Evolutionary conservation across 345 rosid genomes (phyloP), one percentile per base, ranked within the genome.

Genomic region (Eucalyptus regnans): DNA sequence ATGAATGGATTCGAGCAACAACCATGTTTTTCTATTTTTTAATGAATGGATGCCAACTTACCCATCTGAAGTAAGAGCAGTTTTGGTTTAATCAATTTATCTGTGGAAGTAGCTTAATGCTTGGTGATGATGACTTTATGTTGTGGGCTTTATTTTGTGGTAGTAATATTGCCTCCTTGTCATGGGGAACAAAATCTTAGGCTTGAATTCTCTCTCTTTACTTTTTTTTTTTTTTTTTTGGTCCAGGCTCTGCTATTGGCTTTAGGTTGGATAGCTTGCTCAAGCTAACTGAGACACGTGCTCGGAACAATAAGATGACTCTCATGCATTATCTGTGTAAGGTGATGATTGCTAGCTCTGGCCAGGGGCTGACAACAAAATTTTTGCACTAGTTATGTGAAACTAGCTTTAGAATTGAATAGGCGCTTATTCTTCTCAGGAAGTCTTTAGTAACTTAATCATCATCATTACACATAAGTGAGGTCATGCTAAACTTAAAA

Each of bases 301-400:
- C 99, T 41, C 93, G 93, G 90, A 97, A 96, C 91, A 97, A 92
- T 90, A 96, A 94, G 93, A 96, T 96, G 95, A 97, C 99, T 60
- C 96, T 97, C 92, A 96, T 97, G 99, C 99, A 97, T 90, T 97
- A 97, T 93, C 96, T 96, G 86, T 97, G 99, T 91, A 97, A 97
- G 98, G 99, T 97, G 93, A 68, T 88, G 84, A 66, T 87, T 91
- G 60, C 81, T 51, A 33, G 37, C 84, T 44, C 88, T 64, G 83
- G 31, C 14, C 85, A 2, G 48, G 7, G 29, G 48, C 27, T 76
- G 84, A 41, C 25, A 13, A 41, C 48, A 37, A 37, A 76, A 41
- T 2, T 20, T 76, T 76, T 76, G 15, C 84, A 20, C 15, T 76
- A 76, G 44, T 76, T 76, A 37, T 76, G 48, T 76, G 84, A 76